Base-by-base conservation (phyloP, 495 filamentous ascomycete species). In the Penicillium fimorum region DNA sequence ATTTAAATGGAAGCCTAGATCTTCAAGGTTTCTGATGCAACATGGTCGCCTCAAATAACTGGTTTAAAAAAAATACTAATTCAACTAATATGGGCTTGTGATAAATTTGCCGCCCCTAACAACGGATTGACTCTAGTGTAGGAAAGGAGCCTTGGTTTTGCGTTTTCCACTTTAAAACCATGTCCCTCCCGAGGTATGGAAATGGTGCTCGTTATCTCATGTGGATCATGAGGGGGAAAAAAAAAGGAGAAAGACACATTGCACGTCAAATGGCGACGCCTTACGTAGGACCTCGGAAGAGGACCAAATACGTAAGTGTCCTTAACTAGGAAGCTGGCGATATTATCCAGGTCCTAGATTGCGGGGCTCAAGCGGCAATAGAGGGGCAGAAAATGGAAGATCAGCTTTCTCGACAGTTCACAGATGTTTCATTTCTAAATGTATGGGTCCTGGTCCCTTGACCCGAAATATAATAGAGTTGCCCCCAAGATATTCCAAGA, bases 361-460 rank as follows among this genome's bases (percentile, higher is more conserved):
- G 44, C 46, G 46, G 54, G 54, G 54, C 54, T 50, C 12, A 25
- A 43, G 46, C 54, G 35, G 37, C 27, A 18, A 33, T 13, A 48
- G 47, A 30, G 54, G 54, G 38, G 45, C 37, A 15, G 22, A 5
- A 22, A 41, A 40, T 10, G 18, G 22, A 49, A 24, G 24, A 44
- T 24, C 10, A 11, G 9, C 33, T 53, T 50, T 38, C 15, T 37
- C 18, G 18, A 35, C 40, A 30, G 41, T 53, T 44, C 29, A 45
- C 42, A 45, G 41, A 46, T 30, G 18, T 35, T 46, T 37, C 12
- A 30, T 33, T 40, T 38, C 20, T 25, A 10, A 25, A 12, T 1
- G 18, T 3, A 42, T 20, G 32, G 33, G 25, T 13, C 24, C n/a
- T 46, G 35, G 54, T 50, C 53, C 35, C 45, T 50, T 2, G 46